Base-by-base conservation (phyloP, 2,329 filamentous ascomycete species). In the Colletotrichum australisinense region DNA sequence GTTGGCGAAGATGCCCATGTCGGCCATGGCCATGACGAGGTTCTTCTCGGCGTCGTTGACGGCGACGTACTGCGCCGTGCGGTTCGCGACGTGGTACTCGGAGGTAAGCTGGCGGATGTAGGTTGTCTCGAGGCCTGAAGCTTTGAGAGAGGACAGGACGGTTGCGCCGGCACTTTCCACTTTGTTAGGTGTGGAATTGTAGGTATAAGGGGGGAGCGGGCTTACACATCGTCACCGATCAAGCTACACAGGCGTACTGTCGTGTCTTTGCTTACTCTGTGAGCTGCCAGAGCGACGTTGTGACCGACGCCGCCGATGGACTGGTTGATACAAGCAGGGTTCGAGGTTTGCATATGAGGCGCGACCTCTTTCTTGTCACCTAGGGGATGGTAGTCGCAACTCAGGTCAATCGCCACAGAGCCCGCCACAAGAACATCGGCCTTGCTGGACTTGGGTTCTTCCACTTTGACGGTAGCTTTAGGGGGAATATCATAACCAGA, bases 1-100 rank as follows among this genome's bases (percentile, higher is more conserved):
- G 19, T 83, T 79, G n/a, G 91, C 88, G 60, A 98, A 90, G 77
- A 98, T 96, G 68, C 88, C 90, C 95, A 98, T 98, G 80, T 98
- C 97, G 5, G 96, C 95, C 94, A 98, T 97, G 58, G 95, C 96
- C 75, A 98, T 83, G n/a, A 95, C 88, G 2, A 99, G 89, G 75
- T 95, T 93, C 81, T 95, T 97, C 73, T 93, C 90, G 0, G 87
- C 86, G 79, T 97, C 94, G 80, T 98, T 99, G 76, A 98, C 87
- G 19, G 96, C 93, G 3, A 98, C 90, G 80, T 98, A 98, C 81
- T 98, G 95, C 0, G 95, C 95, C 2, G 96, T 98, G 69, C 93
- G 89, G 38, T 87, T 88, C 1, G 88, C 87, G 3, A 86, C 86
- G 26, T 81, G 84, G 73, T 85, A 84, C 56, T 87, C 82, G 19